Conservation (phyloP, 345 rosid genomes). For the Anacardium occidentale region DNA sequence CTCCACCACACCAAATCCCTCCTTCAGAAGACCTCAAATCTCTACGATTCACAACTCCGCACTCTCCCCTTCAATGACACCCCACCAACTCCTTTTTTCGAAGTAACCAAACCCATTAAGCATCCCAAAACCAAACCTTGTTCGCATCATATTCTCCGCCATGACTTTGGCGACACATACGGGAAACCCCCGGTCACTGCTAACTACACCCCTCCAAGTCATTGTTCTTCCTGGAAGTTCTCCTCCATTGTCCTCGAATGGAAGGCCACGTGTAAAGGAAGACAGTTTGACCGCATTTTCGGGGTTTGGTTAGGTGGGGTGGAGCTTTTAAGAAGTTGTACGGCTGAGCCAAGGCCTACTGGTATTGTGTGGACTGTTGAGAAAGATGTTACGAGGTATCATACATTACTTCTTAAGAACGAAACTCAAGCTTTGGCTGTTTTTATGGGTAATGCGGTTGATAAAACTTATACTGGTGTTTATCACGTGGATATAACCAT, state of each 20-base stretch:
- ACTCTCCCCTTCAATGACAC: conserved; percentile 13
- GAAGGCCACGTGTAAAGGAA: conserved; percentile 71
- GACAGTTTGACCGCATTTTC: conserved; percentile 82
- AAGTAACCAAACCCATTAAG: conserved; percentile 61
- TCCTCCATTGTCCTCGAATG: conserved; percentile 77
- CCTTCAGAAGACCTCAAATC: conserved; percentile 27
- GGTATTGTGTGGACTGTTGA: conserved; percentile 75
- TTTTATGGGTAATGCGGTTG: conserved; percentile 67
- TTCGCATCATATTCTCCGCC: conserved; percentile 51
- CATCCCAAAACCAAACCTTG: conserved; percentile 47
- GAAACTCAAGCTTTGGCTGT: conserved; percentile 58
- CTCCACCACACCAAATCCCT: conserved; percentile 39
- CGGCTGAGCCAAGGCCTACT: conserved; percentile 74
- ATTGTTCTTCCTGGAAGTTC: conserved; percentile 47
- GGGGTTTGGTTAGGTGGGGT: conserved; percentile 86
- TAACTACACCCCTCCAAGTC: conserved; percentile 62
- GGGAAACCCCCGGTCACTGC: conserved; percentile 65
- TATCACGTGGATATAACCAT: conserved; percentile 65
- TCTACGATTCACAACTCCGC: conserved; percentile 28
- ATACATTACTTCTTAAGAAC: conserved; percentile 56
- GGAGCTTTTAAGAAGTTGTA: conserved; percentile 93
- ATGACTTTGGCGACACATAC: conserved; percentile 72
- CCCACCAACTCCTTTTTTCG: conserved; percentile 66
- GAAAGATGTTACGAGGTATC: conserved; percentile 82
- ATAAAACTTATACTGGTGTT: conserved; percentile 68